Base-by-base conservation (phyloP, 2,329 filamentous ascomycete species). In the Diaporthe aspalathi region DNA sequence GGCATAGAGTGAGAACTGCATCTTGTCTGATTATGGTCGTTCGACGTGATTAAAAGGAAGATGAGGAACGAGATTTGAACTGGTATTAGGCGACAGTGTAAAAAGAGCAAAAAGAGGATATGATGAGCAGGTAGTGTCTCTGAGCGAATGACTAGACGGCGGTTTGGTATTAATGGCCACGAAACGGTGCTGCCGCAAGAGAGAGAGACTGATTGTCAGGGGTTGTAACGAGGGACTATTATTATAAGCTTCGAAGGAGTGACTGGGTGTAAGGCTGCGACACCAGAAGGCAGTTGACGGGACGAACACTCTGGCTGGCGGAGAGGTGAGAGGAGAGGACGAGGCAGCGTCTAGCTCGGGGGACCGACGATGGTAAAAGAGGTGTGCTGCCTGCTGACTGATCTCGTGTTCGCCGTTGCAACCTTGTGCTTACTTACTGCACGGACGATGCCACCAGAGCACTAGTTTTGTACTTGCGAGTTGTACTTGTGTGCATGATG, bases 1-100 rank as follows among this genome's bases (percentile, higher is more conserved):
- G 76, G 83, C 79, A 76, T 85, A 79, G 74, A 84, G 73, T 74
- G 83, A 79, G 83, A 86, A 89, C 77, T 83, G 86, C 88, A 90
- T 90, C 72, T 85, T 89, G 84, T 78, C 69, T 71, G 75, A 67
- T 74, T 68, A 50, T 68, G 54, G 29, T 65, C 24, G 52, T 53
- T 53, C 68, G 63, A 62, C 72, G 24, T 70, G 68, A 70, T 74
- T 74, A 22, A n/a, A 32, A 54, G 38, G 57, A 49, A 63, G 45
- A n/a, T n/a, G 22, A 40, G 9, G 38, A n/a, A 16, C 43, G n/a
- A 29, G 43, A 47, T 24, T 47, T 27, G 53, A 52, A 35, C n/a
- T 57, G 66, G 11, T 24, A 43, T 68, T 43, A 56, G 22, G 20
- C 40, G 65, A 40, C 43, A 11, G 65, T 47, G n/a, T 56, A 29